phyloP scores from a whole-genome alignment of 495 filamentous ascomycete genomes.

The Aspergillus panamensis region DNA sequence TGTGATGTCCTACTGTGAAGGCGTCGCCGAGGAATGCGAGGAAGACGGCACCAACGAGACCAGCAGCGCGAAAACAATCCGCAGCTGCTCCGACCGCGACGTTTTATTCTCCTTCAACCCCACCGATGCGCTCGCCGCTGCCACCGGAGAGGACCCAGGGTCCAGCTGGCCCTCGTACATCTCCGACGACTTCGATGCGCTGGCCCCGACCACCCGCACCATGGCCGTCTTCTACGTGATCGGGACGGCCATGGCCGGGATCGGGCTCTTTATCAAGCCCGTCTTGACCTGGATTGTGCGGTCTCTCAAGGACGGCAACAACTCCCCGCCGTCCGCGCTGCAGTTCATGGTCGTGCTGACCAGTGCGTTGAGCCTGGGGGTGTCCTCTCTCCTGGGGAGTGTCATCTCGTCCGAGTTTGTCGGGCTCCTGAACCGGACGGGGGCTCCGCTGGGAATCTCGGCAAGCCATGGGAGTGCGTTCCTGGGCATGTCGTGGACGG shows the following conservation, averaged over 20 bases:
- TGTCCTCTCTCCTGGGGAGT: conserved; percentile 16
- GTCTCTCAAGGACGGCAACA: not conserved
- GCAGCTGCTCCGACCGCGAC: conserved; percentile 9
- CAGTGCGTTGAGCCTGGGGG: conserved; percentile 10
- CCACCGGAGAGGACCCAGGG: not conserved
- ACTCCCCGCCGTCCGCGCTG: not conserved
- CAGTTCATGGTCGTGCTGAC: not conserved
- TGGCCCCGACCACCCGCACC: conserved; percentile 8
- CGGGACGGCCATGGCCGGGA: conserved; percentile 3
- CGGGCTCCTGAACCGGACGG: conserved; percentile 9
- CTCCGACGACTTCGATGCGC: conserved; percentile 8
- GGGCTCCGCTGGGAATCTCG: conserved; percentile 11
- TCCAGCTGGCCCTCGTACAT: conserved; percentile 5
- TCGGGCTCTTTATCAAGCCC: not conserved
- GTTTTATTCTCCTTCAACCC: conserved; percentile 15
- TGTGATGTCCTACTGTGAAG: conserved; percentile 16
- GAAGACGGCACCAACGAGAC: not conserved
- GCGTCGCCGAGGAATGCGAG: conserved; percentile 5
- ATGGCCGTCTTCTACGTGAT: conserved; percentile 14
- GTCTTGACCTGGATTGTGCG: not conserved
- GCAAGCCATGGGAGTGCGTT: conserved; percentile 8
- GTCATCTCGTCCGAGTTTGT: conserved; percentile 17
- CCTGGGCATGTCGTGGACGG: conserved; percentile 20
- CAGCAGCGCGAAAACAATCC: conserved; percentile 6
- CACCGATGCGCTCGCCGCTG: conserved; percentile 2